Conservation (phyloP, 2,329 filamentous ascomycete genomes). For the Stagonosporopsis tanaceti region DNA sequence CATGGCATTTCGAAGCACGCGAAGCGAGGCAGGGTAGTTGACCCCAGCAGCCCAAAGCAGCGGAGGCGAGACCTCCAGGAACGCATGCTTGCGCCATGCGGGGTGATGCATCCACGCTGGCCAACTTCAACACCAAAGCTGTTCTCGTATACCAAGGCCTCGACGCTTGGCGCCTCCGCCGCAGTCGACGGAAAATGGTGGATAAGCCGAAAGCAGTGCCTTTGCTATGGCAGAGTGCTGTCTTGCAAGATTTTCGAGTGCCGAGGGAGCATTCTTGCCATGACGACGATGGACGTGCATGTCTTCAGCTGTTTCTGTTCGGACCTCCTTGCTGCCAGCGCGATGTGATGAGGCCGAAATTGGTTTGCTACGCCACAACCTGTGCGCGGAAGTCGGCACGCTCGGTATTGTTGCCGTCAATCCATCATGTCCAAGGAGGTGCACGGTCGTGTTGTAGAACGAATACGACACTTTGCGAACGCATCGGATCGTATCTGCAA, state of each 20-base stretch:
- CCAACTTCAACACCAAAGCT: constrained; percentile 7
- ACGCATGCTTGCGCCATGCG: constrained; percentile 5
- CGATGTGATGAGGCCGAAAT: background rate
- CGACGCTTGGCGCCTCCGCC: background rate
- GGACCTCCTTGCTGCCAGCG: background rate
- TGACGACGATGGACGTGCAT: background rate
- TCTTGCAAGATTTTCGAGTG: background rate
- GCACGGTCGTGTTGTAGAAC: background rate
- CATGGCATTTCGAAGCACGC: background rate
- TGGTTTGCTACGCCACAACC: background rate
- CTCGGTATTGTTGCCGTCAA: background rate
- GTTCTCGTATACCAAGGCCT: constrained; percentile 2
- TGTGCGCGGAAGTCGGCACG: background rate
- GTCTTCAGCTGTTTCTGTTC: background rate
- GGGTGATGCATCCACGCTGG: background rate
- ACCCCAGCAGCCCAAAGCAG: constrained; percentile 5
- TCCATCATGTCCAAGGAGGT: background rate
- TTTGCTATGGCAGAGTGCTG: background rate
- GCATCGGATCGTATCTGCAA: background rate
- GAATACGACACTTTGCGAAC: background rate
- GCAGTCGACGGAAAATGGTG: background rate
- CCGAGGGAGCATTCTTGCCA: background rate
- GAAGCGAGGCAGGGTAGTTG: constrained; percentile 2
- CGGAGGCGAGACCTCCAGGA: constrained; percentile 12
- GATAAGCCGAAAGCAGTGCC: background rate